These are phyloP conservation scores for Xerocomellus intermedius DNA, from an alignment of 768 basidiomycete genomes.

Conservation along the genomic window DNA sequence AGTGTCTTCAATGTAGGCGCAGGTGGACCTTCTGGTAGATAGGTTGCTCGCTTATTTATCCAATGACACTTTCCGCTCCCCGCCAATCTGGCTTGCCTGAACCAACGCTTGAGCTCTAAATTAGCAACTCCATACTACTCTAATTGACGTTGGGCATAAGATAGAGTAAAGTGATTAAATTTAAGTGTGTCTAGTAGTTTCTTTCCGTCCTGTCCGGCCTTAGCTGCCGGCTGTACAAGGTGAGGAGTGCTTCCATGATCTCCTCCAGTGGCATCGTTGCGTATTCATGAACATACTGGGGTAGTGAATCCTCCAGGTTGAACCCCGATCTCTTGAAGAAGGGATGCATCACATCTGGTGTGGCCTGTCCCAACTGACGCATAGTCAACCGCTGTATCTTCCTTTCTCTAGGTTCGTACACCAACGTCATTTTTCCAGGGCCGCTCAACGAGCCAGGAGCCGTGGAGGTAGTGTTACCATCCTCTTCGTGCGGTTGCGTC, in stretches of 20 bases:
- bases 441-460: not conserved
- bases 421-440: conserved; percentile 29
- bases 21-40: conserved; percentile 32
- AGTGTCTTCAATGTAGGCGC: conserved; percentile 78
- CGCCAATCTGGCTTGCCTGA: not conserved
- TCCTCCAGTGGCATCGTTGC: conserved; percentile 80
- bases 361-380: conserved; percentile 86
- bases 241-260: conserved; percentile 77
- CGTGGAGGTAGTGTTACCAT: not conserved
- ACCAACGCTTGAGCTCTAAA: not conserved
- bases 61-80: not conserved
- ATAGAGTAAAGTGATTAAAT: not conserved
- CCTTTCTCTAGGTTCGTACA: conserved; percentile 57
- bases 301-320: conserved; percentile 79
- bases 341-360: conserved; percentile 83
- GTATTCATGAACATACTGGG: conserved; percentile 85
- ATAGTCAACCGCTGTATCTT: conserved; percentile 79
- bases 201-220: conserved; percentile 30
- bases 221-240: conserved; percentile 75
- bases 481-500: conserved; percentile 19
- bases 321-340: conserved; percentile 85
- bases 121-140: not conserved
- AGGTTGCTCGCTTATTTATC: conserved; percentile 14
- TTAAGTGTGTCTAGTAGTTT: conserved; percentile 1
- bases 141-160: not conserved